phyloP scores from a whole-genome alignment of 164 flowering plant genomes.

The Tetracentron sinense region DNA sequence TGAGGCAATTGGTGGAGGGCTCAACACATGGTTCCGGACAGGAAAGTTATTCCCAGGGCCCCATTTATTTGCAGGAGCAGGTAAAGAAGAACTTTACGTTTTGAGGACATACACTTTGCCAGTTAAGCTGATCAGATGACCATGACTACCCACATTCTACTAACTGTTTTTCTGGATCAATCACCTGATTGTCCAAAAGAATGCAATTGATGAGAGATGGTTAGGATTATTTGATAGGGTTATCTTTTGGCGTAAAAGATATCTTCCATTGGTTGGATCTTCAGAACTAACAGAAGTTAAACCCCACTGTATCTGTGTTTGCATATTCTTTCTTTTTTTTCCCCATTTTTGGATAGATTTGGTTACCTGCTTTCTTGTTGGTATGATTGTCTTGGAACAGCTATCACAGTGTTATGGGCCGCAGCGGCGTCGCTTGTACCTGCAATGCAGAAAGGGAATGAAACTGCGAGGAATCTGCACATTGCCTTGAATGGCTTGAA shows the following conservation, averaged over 20 bases:
- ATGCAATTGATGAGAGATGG: too few species aligned
- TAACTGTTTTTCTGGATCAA: too few species aligned
- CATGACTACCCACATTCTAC: too few species aligned
- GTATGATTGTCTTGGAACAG: conserved; percentile 28
- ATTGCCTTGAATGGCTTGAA: conserved; percentile 72
- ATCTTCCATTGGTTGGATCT: too few species aligned
- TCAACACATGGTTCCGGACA: conserved; percentile 81
- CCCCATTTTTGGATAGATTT: not conserved
- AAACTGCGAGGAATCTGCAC: conserved; percentile 90
- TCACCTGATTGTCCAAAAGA: too few species aligned
- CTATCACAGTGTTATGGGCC: conserved; percentile 93
- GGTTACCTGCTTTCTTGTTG: not conserved
- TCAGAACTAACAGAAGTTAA: too few species aligned
- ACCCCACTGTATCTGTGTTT: too few species aligned
- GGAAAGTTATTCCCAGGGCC: conserved; percentile 97
- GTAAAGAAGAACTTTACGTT: conserved; percentile 22
- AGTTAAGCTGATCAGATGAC: too few species aligned
- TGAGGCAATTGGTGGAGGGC: conserved; percentile 68
- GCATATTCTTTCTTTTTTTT: not conserved
- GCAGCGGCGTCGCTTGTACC: conserved; percentile 94
- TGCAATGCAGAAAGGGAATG: conserved; percentile 89
- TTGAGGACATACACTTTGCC: too few species aligned
- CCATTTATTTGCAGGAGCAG: conserved; percentile 93
- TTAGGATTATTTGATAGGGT: too few species aligned
- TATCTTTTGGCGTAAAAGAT: too few species aligned